Percentiles rank a stretch among this genome's conserved stretches.
These are phyloP conservation scores for Pythium plurisporium DNA, from an alignment of 352 stramenopile species.

Conservation along the genomic window DNA sequence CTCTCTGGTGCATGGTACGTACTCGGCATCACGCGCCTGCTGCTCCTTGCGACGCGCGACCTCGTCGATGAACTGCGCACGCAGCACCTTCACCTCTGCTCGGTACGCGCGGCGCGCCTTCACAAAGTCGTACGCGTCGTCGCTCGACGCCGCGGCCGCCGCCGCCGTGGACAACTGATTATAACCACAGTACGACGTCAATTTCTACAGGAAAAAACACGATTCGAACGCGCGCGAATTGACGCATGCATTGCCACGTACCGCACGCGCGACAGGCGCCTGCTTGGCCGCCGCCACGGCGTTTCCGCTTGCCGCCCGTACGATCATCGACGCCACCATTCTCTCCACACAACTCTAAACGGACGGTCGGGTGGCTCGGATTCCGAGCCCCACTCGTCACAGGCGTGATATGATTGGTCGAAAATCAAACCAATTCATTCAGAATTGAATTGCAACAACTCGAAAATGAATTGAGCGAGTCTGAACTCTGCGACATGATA, in stretches of 20 bases:
- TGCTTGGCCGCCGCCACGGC: constrained; percentile 18
- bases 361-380: not conserved
- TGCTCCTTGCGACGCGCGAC: constrained; percentile 70
- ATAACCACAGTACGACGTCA: not conserved
- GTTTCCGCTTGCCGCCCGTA: constrained; percentile 13
- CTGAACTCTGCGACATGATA: constrained; percentile 3
- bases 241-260: constrained; percentile 10
- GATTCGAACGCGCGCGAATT: not conserved
- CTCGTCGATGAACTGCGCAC: constrained; percentile 72
- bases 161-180: constrained; percentile 40
- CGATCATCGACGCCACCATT: constrained; percentile 25
- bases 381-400: constrained; percentile 20
- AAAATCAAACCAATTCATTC: constrained; percentile 16
- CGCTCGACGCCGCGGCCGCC: constrained; percentile 9
- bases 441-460: not conserved
- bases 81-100: constrained; percentile 57
- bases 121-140: constrained; percentile 70
- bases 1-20: constrained; percentile 9
- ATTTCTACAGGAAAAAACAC: not conserved
- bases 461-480: constrained; percentile 12
- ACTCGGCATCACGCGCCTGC: constrained; percentile 81
- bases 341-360: constrained; percentile 12
- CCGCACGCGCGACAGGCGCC: constrained; percentile 16
- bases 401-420: constrained; percentile 11
- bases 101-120: constrained; percentile 66